Base-by-base conservation (phyloP, 1,284 basidiomycete species). In the Inonotus obliquus region DNA sequence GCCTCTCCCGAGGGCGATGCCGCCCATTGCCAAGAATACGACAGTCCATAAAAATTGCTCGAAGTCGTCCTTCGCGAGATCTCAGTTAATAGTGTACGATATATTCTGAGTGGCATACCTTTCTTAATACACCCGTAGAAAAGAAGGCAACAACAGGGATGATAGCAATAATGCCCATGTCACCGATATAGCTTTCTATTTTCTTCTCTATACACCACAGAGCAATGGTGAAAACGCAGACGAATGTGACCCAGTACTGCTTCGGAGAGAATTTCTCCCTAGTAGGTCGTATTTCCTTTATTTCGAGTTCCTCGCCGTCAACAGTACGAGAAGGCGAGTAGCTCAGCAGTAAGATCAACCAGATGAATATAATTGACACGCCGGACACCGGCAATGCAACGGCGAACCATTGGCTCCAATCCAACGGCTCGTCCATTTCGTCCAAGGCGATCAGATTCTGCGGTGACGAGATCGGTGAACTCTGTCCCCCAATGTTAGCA, bases 131-230 rank as follows among this genome's bases (percentile, higher is more conserved):
- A 2, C 94, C 94, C 0, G 95, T 94, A 1, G 92, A 92, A 74
- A 99, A 99, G 79, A 98, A 98, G 7, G 92, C 87, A 2, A 98
- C 81, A 63, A 99, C 83, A 0, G 96, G 97, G 39, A 99, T 81
- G 67, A 99, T 89, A 0, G 96, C 96, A 68, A 99, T 96, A 68
- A 98, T 83, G 25, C 96, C 95, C 96, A 99, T 99, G 73, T 99
- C 96, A 11, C 97, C 97, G 1, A 99, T 79, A 49, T 80, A 77
- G 21, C 78, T 75, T 72, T 97, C 87, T 63, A 99, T 84, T 69
- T 81, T 78, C 71, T 93, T 91, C 69, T 92, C 96, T 37, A 94
- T 73, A 72, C 94, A 97, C 96, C 96, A 98, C 54, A 99, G 75
- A 9, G 71, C 82, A 67, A 99, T 99, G 1, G 96, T 99, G 47